phyloP scores from a whole-genome alignment of 1,284 basidiomycete species.

The Fomitopsis pinicola region DNA sequence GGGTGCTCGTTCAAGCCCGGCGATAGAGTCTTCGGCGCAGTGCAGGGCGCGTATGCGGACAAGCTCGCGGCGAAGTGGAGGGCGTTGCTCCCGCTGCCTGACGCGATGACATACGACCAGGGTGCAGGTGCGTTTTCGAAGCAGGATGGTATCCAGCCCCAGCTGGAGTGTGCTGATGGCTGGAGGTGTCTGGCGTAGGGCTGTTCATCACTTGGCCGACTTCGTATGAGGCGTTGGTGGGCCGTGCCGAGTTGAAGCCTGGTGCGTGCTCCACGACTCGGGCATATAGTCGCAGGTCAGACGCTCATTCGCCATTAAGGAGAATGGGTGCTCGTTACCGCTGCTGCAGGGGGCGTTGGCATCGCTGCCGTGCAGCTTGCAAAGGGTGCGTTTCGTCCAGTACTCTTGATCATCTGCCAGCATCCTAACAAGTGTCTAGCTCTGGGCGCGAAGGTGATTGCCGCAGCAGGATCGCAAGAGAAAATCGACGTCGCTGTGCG shows the following conservation, averaged over 20 bases:
- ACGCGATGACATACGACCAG: slow-evolving; percentile 62
- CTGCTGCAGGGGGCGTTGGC: slow-evolving; percentile 91
- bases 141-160: not conserved
- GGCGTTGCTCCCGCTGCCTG: slow-evolving; percentile 54
- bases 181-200: slow-evolving; percentile 32
- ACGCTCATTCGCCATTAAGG: slow-evolving; percentile 35
- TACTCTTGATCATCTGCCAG: slow-evolving; percentile 8
- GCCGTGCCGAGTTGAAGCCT: slow-evolving; percentile 73
- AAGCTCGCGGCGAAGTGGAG: slow-evolving; percentile 53
- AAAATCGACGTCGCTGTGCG: slow-evolving; percentile 70
- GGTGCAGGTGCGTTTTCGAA: slow-evolving; percentile 41
- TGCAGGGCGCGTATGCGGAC: slow-evolving; percentile 80
- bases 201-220: slow-evolving; percentile 87
- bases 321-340: slow-evolving; percentile 87
- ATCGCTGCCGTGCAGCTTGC: slow-evolving; percentile 88
- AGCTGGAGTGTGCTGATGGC: not conserved
- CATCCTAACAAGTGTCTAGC: slow-evolving; percentile 31
- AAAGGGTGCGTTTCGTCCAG: slow-evolving; percentile 49
- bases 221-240: slow-evolving; percentile 84
- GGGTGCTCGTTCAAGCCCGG: slow-evolving; percentile 82
- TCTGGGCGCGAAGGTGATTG: slow-evolving; percentile 77
- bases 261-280: slow-evolving; percentile 35
- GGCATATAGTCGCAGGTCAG: not conserved
- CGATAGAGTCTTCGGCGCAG: slow-evolving; percentile 87
- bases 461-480: slow-evolving; percentile 65